Percentiles rank a stretch among this genome's conserved stretches.
phyloP scores from a whole-genome alignment of 2,329 filamentous ascomycete species.

The Colletotrichum endophyticum region DNA sequence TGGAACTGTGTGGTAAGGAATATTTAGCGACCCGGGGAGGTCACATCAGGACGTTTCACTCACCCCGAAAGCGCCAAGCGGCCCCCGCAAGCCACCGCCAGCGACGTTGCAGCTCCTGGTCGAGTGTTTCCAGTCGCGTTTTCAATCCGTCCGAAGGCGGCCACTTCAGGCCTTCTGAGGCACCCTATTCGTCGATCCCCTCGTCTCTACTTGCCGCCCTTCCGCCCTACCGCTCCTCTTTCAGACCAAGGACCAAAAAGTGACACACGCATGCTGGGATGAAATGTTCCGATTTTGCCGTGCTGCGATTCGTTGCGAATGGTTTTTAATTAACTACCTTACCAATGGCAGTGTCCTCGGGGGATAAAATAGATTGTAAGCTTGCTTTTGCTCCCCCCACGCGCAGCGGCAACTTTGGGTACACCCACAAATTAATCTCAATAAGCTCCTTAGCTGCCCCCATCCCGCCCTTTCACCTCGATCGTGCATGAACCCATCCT shows the following conservation, averaged over 20 bases:
- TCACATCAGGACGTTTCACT: conserved; percentile 1
- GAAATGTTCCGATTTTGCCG: background rate
- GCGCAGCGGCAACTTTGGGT: background rate
- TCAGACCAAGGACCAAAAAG: background rate
- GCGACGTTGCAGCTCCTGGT: background rate
- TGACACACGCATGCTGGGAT: background rate
- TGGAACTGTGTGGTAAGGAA: background rate
- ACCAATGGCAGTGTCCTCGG: background rate
- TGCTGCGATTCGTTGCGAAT: background rate
- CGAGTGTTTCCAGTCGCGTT: conserved; percentile 12
- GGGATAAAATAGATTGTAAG: background rate
- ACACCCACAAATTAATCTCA: background rate
- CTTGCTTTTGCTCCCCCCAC: background rate
- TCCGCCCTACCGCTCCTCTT: background rate
- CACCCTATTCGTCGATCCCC: conserved; percentile 1
- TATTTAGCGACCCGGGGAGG: background rate
- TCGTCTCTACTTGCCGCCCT: conserved; percentile 15
- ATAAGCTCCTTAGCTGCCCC: background rate
- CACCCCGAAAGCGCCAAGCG: background rate
- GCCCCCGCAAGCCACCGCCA: background rate
- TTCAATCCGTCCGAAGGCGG: conserved; percentile 3
- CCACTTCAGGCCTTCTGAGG: background rate
- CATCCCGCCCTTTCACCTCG: background rate
- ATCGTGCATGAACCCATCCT: background rate
- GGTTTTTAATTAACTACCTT: background rate